These are phyloP conservation scores for Candida multigemmis DNA, from an alignment of 805 yeast genomes.

Conservation along the genomic window DNA sequence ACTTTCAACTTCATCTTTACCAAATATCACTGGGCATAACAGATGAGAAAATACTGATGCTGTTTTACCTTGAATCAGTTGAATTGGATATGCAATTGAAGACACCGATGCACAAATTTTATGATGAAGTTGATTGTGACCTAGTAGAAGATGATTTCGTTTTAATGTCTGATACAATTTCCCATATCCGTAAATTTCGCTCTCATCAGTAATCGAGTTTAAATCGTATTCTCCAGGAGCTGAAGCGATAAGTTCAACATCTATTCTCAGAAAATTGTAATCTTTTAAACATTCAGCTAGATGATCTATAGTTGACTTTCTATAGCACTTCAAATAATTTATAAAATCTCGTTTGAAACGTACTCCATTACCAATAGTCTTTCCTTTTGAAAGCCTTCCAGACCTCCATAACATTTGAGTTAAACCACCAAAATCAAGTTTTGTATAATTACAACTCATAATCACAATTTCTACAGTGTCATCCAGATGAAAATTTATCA, in stretches of 20 bases:
- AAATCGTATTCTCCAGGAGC: conserved; percentile 35
- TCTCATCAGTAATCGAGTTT: conserved; percentile 4
- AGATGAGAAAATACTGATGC: conserved; percentile 39
- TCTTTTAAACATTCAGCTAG: conserved; percentile 17
- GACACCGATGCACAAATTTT: conserved; percentile 39
- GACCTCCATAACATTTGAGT: conserved; percentile 65
- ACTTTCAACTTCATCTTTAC: conserved; percentile 12
- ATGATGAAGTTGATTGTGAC: conserved; percentile 5
- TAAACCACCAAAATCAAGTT: conserved; percentile 43
- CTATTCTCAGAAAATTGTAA: conserved; percentile 38
- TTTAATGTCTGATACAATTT: conserved; percentile 33
- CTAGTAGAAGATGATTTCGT: conserved; percentile 19
- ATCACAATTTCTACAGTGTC: conserved; percentile 41
- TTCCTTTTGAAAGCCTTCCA: conserved; percentile 24
- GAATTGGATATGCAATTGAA: conserved; percentile 39
- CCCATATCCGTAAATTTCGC: conserved; percentile 39
- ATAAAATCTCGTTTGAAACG: conserved; percentile 39
- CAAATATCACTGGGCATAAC: conserved; percentile 34
- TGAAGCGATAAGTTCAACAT: conserved; percentile 48
- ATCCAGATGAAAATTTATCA: conserved; percentile 46
- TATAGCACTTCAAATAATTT: conserved; percentile 37
- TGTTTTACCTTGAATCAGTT: conserved; percentile 11
- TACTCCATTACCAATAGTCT: conserved; percentile 5
- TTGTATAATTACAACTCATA: conserved; percentile 52
- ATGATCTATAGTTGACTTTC: conserved; percentile 11